Evolutionary conservation across 2,329 filamentous ascomycete species (phyloP).

Genomic region (Dactylellina haptotyla): DNA sequence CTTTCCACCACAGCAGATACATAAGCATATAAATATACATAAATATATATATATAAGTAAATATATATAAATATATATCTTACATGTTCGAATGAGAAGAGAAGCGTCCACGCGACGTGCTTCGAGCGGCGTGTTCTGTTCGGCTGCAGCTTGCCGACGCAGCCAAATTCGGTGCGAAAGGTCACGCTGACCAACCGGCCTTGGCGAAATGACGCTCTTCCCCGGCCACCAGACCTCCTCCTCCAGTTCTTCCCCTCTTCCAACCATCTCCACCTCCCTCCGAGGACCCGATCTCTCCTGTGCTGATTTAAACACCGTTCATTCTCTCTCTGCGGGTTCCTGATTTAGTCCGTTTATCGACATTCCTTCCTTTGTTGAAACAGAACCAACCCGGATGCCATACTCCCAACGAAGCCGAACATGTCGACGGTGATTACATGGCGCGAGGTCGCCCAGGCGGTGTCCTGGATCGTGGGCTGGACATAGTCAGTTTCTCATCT

Average conservation of each 20-base stretch:
- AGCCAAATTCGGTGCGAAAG: neutral
- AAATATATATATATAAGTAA: no score
- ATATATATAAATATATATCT: neutral
- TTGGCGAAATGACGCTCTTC: conserved; percentile 15
- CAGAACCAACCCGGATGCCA: neutral
- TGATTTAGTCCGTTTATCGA: neutral
- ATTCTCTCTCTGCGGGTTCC: no score
- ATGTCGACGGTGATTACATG: conserved; percentile 14
- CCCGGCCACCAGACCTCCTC: neutral
- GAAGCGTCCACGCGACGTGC: neutral
- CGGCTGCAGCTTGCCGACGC: neutral
- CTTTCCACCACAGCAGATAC: no score
- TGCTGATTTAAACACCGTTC: no score
- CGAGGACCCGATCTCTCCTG: neutral
- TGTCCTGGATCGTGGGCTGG: conserved; percentile 70
- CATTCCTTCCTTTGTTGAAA: neutral
- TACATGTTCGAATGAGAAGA: neutral
- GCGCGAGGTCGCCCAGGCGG: conserved; percentile 19
- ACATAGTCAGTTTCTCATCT: conserved; percentile 67
- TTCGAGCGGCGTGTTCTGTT: neutral
- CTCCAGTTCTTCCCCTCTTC: neutral
- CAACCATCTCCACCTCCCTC: neutral
- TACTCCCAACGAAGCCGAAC: neutral
- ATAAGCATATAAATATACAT: no score
- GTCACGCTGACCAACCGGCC: conserved; percentile 1